Conservation (phyloP, 2,329 filamentous ascomycete species). For the Exutisphaerella laricina region DNA sequence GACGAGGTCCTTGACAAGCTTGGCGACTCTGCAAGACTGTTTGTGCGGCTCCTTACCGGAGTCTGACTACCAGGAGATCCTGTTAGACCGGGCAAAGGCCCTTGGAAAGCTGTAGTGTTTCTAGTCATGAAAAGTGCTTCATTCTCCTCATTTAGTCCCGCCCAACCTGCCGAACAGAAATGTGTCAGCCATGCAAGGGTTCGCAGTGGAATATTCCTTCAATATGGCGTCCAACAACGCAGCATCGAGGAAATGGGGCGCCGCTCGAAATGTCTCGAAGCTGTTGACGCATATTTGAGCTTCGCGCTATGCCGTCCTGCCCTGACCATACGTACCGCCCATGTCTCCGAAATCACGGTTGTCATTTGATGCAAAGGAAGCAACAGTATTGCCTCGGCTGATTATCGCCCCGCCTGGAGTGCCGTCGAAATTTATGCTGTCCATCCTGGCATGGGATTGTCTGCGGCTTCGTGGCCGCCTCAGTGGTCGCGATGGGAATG, state of each 20-base stretch:
- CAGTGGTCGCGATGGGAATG: background rate
- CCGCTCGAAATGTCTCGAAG: too few relatives aligned
- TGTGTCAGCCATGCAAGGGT: too few relatives aligned
- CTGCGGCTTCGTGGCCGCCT: background rate
- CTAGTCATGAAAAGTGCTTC: background rate
- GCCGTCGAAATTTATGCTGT: background rate
- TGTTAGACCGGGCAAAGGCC: background rate
- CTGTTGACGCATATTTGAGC: too few relatives aligned
- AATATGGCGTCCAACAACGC: too few relatives aligned
- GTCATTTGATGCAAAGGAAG: background rate
- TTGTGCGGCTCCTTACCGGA: background rate
- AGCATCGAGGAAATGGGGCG: too few relatives aligned
- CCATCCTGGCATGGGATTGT: constrained; percentile 1
- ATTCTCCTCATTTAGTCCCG: constrained; percentile 1
- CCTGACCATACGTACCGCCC: too few relatives aligned
- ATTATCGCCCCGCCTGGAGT: background rate
- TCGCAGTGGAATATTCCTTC: too few relatives aligned
- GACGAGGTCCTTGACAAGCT: background rate
- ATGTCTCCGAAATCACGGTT: constrained; percentile 2
- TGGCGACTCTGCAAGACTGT: background rate
- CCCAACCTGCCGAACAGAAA: too few relatives aligned
- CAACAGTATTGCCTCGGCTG: background rate
- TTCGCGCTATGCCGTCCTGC: too few relatives aligned
- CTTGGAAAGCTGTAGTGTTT: background rate
- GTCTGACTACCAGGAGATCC: background rate